Conservation (phyloP, 805 yeast genomes). For the Yamadazyma akitaensis region DNA sequence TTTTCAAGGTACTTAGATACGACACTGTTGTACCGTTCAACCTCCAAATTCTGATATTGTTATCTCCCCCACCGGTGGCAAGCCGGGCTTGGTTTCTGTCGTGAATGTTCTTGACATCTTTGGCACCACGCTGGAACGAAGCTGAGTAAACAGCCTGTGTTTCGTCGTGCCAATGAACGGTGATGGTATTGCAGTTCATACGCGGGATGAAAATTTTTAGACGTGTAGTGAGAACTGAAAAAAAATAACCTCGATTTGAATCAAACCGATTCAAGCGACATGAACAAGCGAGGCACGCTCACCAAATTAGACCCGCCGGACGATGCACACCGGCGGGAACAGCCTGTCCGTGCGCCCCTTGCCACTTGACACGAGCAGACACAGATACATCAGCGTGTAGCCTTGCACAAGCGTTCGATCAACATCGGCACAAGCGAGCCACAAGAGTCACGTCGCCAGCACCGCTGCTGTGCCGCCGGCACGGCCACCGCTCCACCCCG, state of each 20-base stretch:
- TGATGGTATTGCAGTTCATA: conserved; percentile 45
- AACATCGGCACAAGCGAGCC: too few species aligned
- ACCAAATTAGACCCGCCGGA: too few species aligned
- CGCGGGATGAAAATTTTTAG: background rate
- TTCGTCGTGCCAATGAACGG: conserved; percentile 73
- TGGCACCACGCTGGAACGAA: conserved; percentile 50
- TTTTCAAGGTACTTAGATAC: conserved; percentile 75
- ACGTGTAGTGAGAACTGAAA: background rate
- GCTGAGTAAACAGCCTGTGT: conserved; percentile 71
- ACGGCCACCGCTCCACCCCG: too few species aligned
- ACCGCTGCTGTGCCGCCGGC: too few species aligned
- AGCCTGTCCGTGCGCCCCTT: too few species aligned
- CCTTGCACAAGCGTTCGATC: too few species aligned
- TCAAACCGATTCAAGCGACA: too few species aligned
- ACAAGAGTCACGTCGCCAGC: too few species aligned
- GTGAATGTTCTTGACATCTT: background rate
- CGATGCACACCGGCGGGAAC: too few species aligned
- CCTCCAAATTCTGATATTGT: conserved; percentile 14
- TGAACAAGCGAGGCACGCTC: too few species aligned
- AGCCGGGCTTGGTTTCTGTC: conserved; percentile 39
- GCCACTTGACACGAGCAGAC: too few species aligned
- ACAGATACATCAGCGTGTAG: too few species aligned
- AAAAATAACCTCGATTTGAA: background rate
- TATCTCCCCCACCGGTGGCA: conserved; percentile 92
- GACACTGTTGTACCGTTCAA: conserved; percentile 58